Evolutionary conservation across 441 rosid species (phyloP).

Genomic region (Bocquillonia castaneifolia): DNA sequence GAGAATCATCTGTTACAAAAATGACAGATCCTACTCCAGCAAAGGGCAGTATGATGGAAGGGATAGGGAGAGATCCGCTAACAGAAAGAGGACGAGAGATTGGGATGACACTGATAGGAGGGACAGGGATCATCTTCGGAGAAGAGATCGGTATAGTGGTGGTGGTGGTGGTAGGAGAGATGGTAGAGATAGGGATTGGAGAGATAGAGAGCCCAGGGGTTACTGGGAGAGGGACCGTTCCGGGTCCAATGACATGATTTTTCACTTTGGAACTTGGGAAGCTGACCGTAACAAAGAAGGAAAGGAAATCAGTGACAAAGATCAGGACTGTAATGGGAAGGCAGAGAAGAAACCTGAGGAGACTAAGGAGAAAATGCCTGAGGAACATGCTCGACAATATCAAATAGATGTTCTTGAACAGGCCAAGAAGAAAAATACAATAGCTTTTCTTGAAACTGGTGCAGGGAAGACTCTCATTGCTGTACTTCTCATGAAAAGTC

Average conservation of each 20-base stretch:
- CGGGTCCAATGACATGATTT: conserved; percentile 73
- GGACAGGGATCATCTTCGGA: conserved; percentile 54
- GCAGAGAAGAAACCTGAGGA: conserved; percentile 52
- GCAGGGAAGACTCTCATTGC: conserved; percentile 99
- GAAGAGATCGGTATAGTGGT: conserved; percentile 50
- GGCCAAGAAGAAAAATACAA: conserved; percentile 85
- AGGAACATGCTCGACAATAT: conserved; percentile 88
- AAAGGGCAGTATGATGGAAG: conserved; percentile 46
- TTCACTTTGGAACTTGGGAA: conserved; percentile 79
- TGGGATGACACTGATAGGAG: conserved; percentile 58
- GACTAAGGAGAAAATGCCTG: conserved; percentile 64
- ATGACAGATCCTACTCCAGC: conserved; percentile 34
- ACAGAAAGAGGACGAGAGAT: conserved; percentile 61
- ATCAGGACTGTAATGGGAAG: conserved; percentile 44
- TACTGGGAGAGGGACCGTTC: conserved; percentile 94
- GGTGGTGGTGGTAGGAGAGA: conserved; percentile 47
- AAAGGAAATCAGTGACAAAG: conserved; percentile 39
- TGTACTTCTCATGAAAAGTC: conserved; percentile 76
- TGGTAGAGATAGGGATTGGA: conserved; percentile 54
- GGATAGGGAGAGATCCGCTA: conserved; percentile 49
- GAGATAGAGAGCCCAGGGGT: conserved; percentile 70
- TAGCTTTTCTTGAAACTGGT: conserved; percentile 98
- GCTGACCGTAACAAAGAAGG: conserved; percentile 54
- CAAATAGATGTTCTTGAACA: conserved; percentile 98
- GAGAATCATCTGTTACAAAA: conserved; percentile 36